Evolutionary conservation across 2,329 filamentous ascomycete genomes (phyloP), one percentile per base, ranked within the genome.

Genomic region (Canariomyces notabilis): DNA sequence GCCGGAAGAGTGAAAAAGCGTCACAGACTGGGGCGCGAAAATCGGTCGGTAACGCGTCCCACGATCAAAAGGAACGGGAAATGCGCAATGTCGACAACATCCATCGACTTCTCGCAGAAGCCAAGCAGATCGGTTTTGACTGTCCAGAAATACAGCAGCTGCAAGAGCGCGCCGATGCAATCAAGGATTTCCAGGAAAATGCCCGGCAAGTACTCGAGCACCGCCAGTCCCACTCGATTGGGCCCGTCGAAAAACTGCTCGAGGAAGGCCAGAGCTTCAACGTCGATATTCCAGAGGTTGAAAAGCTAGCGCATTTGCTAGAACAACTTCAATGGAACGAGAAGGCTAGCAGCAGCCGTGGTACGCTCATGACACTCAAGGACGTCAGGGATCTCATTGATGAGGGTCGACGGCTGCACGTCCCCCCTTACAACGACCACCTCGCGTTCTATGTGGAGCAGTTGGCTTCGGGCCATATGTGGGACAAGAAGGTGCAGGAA

Each of bases 401-500:
- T 20, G 82, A 88, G 49, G 90, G 87, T 42, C 75, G 80, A 37
- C 82, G 87, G 35, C 75, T 97, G 4, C 83, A 84, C 4, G 85
- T 98, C 6, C 80, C 85, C 1, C 77, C 82, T 1, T 88, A 83
- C 57, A 90, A 95, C 61, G 86, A 90, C 40, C 83, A 91, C 54
- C 75, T 96, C 45, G 71, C 77, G 11, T 83, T 82, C 64, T 87
- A 89, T 60, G 80, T 82, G 49, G 85, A 91, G 21, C 85, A 95
- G 63, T 78, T 84, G 55, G 73, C 77, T 6, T 80, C 85, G 20
- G 93, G 91, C 32, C 80, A 89, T 60, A 75, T 87, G 37, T 98
- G 93, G 93, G 93, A 97, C 69, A 76, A 80, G 38, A 97, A 96
- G 66, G 91, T 89, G 2, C 86, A 87, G 59, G 91, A 98, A 63